Base-by-base conservation (phyloP, 1,284 basidiomycete genomes). In the Trichosporon sp. region DNA sequence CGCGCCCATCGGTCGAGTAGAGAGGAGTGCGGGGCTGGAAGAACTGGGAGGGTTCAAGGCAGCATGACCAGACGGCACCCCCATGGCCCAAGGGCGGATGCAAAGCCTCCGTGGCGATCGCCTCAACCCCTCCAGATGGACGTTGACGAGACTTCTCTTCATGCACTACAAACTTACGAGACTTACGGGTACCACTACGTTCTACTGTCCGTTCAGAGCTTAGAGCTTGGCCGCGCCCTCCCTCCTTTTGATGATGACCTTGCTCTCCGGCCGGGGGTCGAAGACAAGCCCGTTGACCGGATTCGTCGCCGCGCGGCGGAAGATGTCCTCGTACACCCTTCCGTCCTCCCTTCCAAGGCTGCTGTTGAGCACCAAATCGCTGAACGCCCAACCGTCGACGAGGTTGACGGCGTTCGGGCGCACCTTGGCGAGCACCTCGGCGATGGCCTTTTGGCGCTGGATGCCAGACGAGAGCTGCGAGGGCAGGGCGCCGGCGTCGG, bases 351-450 rank as follows among this genome's bases (percentile, higher is more conserved):
- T 79, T 37, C 86, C 87, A 21, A 88, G 84, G 26, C 87, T 87
- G 48, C 85, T 86, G 81, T 88, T 88, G 81, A 88, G 83, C 71
- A 88, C 84, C 79, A 87, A 86, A 78, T 88, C 87, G 37, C 83
- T 83, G 51, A 87, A 83, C 19, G 84, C 84, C 77, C 88, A 88
- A 19, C 85, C 80, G 78, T 88, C 87, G 68, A 87, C 80, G 56
- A 88, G 81, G 14, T 85, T 85, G 68, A 86, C 43, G 56, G 65
- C 67, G 59, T 54, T 63, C 7, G 61, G 71, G 35, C 68, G 48
- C 38, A 65, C 48, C 26, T n/a, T 31, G 14, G 48, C 31, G 43
- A 73, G 46, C 14, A 61, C 70, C 16, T 37, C 51, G 35, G n/a
- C 61, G 26, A 46, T 65, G 32, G 40, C 68, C 38, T 54, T 54